These are phyloP conservation scores for Brassica hybrid DNA, from an alignment of 441 rosid species.

Conservation along the genomic window DNA sequence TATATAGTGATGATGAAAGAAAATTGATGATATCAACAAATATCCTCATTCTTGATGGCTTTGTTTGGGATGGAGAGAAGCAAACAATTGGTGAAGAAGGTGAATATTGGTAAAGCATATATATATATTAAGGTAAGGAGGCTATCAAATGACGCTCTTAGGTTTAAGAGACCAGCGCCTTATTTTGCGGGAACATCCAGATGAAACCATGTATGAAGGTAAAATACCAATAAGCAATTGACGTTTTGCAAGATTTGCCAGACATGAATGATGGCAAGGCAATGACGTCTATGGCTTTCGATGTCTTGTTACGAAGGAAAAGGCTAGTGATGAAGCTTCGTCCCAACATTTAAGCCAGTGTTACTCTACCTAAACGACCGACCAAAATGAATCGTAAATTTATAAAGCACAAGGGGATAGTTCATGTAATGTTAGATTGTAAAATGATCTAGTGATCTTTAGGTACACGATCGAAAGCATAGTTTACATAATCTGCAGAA, in stretches of 20 bases:
- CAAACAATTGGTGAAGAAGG: slow-evolving; percentile 60
- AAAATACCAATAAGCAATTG: slow-evolving; percentile 51
- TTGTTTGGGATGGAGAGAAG: slow-evolving; percentile 68
- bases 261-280: too few relatives aligned
- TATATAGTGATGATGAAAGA: too few relatives aligned
- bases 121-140: slow-evolving; percentile 56
- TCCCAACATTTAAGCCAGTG: slow-evolving; percentile 16
- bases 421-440: neutral
- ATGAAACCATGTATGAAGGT: slow-evolving; percentile 57
- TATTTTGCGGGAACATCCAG: slow-evolving; percentile 66
- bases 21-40: too few relatives aligned
- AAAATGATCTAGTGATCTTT: neutral
- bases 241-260: slow-evolving; percentile 55
- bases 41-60: slow-evolving; percentile 58
- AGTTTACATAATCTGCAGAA: neutral
- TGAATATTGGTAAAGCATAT: slow-evolving; percentile 56
- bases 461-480: neutral
- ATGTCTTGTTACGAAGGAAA: slow-evolving; percentile 21
- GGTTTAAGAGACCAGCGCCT: neutral
- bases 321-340: slow-evolving; percentile 69
- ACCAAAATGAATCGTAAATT: neutral
- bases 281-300: too few relatives aligned
- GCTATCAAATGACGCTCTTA: neutral
- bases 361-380: neutral
- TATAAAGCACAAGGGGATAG: neutral